Conservation (phyloP, 2,329 filamentous ascomycete species). For the Fusarium keratoplasticum region DNA sequence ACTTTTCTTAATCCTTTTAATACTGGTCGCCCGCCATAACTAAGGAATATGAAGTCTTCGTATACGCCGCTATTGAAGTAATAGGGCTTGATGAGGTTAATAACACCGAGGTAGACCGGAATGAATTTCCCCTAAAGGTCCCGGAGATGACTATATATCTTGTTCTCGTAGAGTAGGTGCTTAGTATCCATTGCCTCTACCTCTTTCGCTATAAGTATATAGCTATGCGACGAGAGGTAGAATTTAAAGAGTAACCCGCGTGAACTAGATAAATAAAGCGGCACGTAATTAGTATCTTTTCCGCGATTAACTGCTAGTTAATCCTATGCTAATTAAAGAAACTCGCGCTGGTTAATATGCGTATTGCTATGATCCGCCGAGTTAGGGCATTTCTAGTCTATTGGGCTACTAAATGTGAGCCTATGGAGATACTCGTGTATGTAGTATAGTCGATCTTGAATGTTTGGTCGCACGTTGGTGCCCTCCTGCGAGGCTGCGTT, state of each 20-base stretch:
- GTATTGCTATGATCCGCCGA: neutral
- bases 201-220: constrained; percentile 55
- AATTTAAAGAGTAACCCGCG: constrained; percentile 53
- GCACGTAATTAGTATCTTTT: too few relatives aligned
- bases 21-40: neutral
- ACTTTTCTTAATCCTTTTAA: neutral
- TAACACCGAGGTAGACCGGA: constrained; percentile 50
- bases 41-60: neutral
- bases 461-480: neutral
- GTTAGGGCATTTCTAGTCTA: constrained; percentile 47
- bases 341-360: constrained; percentile 42
- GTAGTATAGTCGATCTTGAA: constrained; percentile 42
- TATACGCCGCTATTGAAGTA: neutral
- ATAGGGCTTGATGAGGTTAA: constrained; percentile 37
- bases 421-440: constrained; percentile 45
- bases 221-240: constrained; percentile 48
- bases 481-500: neutral
- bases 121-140: constrained; percentile 49
- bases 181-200: constrained; percentile 41
- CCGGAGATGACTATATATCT: constrained; percentile 46
- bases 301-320: constrained; percentile 49
- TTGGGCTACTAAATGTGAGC: constrained; percentile 31
- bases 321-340: constrained; percentile 41
- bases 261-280: constrained; percentile 45
- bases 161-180: constrained; percentile 45